phyloP scores from a whole-genome alignment of 495 filamentous ascomycete genomes.

The Hypoxylon subgilvum region DNA sequence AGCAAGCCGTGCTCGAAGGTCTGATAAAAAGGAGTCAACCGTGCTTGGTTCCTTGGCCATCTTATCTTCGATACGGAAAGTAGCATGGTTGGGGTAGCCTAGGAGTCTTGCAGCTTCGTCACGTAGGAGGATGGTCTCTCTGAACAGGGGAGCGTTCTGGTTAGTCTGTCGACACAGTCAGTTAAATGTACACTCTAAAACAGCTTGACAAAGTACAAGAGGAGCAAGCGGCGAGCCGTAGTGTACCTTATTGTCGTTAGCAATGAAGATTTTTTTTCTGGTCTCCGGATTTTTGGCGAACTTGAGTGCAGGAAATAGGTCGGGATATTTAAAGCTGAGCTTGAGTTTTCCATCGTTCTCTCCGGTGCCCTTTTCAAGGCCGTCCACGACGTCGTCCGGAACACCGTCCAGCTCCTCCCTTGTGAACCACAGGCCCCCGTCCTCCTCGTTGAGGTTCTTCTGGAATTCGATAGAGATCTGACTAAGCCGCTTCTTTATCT shows the following conservation, averaged over 20 bases:
- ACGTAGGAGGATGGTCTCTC: constrained; percentile 82
- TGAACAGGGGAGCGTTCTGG: constrained; percentile 83
- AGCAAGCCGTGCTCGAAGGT: constrained; percentile 74
- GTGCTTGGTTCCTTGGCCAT: constrained; percentile 94
- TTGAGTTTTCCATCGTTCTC: constrained; percentile 67
- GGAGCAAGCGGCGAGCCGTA: not conserved
- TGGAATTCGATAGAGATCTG: constrained; percentile 63
- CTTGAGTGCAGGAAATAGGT: constrained; percentile 66
- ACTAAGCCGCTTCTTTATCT: constrained; percentile 67
- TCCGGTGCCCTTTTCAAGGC: constrained; percentile 72
- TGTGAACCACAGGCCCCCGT: constrained; percentile 65
- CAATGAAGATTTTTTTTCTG: constrained; percentile 61
- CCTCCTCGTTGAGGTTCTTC: constrained; percentile 68
- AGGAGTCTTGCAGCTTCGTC: constrained; percentile 92
- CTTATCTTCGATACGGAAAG: constrained; percentile 91
- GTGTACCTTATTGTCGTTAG: constrained; percentile 63
- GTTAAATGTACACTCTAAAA: not conserved
- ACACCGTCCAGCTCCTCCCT: constrained; percentile 64
- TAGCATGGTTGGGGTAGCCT: constrained; percentile 90
- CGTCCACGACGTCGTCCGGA: constrained; percentile 59
- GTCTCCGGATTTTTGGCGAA: constrained; percentile 62
- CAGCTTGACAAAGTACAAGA: not conserved
- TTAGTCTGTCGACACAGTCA: constrained; percentile 61
- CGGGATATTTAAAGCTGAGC: constrained; percentile 68
- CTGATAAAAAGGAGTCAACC: constrained; percentile 82